Evolutionary conservation across 495 filamentous ascomycete genomes (phyloP).

Genomic region (Platismatia glauca): DNA sequence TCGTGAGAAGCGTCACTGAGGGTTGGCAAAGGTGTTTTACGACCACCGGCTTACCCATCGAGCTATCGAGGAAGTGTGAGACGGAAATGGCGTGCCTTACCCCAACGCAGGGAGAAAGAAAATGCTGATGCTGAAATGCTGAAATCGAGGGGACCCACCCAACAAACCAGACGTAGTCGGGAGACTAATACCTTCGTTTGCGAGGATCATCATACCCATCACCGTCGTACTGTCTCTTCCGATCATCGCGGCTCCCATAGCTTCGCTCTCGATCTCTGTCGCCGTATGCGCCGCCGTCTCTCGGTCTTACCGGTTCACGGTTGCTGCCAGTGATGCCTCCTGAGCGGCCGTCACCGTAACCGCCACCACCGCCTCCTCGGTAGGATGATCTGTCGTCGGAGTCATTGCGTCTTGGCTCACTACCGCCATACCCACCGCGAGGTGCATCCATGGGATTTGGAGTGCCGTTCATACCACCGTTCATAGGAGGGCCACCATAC

Average conservation of each 20-base stretch:
- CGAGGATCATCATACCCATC: conserved; percentile 69
- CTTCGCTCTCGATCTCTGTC: conserved; percentile 39
- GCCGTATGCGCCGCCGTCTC: conserved; percentile 42
- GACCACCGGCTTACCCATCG: conserved; percentile 17
- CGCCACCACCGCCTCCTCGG: conserved; percentile 28
- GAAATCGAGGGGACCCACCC: conserved; percentile 38
- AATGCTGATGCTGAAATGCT: conserved; percentile 32
- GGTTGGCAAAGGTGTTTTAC: neutral
- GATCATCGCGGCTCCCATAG: conserved; percentile 29
- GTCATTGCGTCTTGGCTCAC: conserved; percentile 33
- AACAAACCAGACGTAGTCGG: conserved; percentile 33
- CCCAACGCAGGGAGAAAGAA: conserved; percentile 49
- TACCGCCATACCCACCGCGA: conserved; percentile 33
- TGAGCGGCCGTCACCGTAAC: conserved; percentile 30
- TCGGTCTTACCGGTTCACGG: conserved; percentile 43
- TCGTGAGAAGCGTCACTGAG: neutral
- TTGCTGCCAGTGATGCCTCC: conserved; percentile 46
- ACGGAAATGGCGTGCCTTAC: conserved; percentile 43
- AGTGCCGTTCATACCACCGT: conserved; percentile 27
- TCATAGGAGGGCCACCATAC: conserved; percentile 31
- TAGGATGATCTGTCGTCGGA: conserved; percentile 29
- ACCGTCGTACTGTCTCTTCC: conserved; percentile 30
- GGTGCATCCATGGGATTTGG: conserved; percentile 19
- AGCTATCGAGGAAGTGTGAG: conserved; percentile 8
- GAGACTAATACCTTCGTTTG: conserved; percentile 60